Base-by-base conservation (phyloP, 2,329 filamentous ascomycete species). In the Venturia effusa region DNA sequence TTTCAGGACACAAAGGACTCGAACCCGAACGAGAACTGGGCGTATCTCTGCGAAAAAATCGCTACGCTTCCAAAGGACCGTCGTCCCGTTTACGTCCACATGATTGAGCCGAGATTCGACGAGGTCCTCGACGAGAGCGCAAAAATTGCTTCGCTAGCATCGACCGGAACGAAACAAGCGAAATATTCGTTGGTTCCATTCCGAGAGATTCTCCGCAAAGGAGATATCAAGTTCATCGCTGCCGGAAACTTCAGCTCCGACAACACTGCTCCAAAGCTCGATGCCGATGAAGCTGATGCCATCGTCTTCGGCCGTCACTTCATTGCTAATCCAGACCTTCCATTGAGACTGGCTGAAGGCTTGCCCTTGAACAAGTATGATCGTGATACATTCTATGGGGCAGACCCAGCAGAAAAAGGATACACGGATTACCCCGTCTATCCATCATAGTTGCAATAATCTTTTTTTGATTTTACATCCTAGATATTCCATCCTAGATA, bases 71-170 rank as follows among this genome's bases (percentile, higher is more conserved):
- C 66, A 32, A 68, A 70, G 5, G 71, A 75, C 11, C 79, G 78
- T 0, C 67, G 70, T 4, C 69, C 84, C n/a, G 78, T 78, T 2
- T 84, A 84, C 66, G 78, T 84, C 19, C 81, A 79, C 72, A 81
- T 84, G 55, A 75, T 84, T 59, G 82, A 84, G 70, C 81, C 81
- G 81, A 81, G 68, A 73, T 84, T 22, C 70, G 86, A 75, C 0
- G 80, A 80, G 0, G 72, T 70, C 61, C 68, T 69, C 0, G 79
- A 83, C 45, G 5, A 80, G 80, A 41, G 72, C 77, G 48, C 71
- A 3, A 66, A 67, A 1, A 72, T 75, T 10, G 67, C 70, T 3
- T 68, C 73, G 48, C 27, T 61, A 13, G 39, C 54, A 17, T 66
- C 24, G 4, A 40, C 54, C 32, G 27, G 62, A 59, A 27, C 24